Percentiles rank a stretch among this genome's conserved stretches.
These are phyloP conservation scores for Nothopassalora personata DNA, from an alignment of 2,329 filamentous ascomycete species.

Conservation along the genomic window DNA sequence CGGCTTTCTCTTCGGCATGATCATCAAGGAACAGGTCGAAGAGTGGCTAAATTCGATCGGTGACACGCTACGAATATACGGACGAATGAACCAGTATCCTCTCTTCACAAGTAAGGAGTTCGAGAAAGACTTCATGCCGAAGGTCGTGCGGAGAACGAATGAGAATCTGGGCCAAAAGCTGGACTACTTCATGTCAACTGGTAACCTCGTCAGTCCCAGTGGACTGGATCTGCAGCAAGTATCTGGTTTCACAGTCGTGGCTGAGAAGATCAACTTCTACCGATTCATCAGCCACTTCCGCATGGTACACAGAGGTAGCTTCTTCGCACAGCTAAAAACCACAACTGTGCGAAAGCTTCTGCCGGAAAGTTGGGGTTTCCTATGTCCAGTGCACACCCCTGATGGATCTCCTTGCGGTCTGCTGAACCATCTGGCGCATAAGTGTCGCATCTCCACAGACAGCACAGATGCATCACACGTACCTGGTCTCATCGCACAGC, in stretches of 20 bases:
- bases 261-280: constrained; percentile 98
- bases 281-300: constrained; percentile 98
- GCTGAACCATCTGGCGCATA: constrained; percentile 90
- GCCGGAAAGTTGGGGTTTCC: constrained; percentile 95
- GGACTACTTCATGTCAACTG: constrained; percentile 94
- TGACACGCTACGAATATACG: constrained; percentile 46
- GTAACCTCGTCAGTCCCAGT: constrained; percentile 84
- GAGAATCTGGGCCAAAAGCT: constrained; percentile 82
- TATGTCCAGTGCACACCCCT: constrained; percentile 95
- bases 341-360: constrained; percentile 93
- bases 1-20: constrained; percentile 89
- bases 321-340: constrained; percentile 96
- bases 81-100: constrained; percentile 45
- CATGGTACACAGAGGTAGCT: constrained; percentile 97
- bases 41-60: constrained; percentile 71
- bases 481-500: constrained; percentile 66
- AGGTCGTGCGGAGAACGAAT: constrained; percentile 74
- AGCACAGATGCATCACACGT: constrained; percentile 69
- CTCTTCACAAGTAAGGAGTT: constrained; percentile 73
- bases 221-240: constrained; percentile 92
- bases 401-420: constrained; percentile 93
- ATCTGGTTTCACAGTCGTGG: constrained; percentile 91
- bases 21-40: constrained; percentile 89
- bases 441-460: constrained; percentile 81
- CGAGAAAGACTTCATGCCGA: constrained; percentile 68